Percentiles rank a stretch among this genome's conserved stretches.
Conservation (phyloP, 768 basidiomycete genomes). For the Termitomyces sp. region DNA sequence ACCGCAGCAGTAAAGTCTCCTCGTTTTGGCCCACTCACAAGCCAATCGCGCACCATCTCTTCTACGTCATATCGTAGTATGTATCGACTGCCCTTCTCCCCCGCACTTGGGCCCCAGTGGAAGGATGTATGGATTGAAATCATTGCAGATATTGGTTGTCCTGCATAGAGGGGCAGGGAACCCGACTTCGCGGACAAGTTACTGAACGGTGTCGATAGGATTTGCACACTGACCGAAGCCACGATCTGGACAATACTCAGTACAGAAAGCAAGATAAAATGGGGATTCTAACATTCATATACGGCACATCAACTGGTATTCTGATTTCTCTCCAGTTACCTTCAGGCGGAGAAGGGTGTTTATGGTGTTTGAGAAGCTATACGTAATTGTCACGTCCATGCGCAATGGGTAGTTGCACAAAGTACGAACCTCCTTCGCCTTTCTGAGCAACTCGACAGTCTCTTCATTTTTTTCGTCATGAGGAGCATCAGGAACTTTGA, state of each 20-base stretch:
- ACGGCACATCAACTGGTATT: slow-evolving; percentile 84
- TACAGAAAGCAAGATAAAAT: background rate
- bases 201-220: slow-evolving; percentile 42
- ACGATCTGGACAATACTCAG: slow-evolving; percentile 45
- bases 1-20: slow-evolving; percentile 79
- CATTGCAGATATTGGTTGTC: slow-evolving; percentile 73
- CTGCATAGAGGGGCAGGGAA: slow-evolving; percentile 62
- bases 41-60: slow-evolving; percentile 80
- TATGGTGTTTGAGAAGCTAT: slow-evolving; percentile 39
- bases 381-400: background rate
- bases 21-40: slow-evolving; percentile 83
- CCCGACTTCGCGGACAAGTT: slow-evolving; percentile 19
- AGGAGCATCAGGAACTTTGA: slow-evolving; percentile 45
- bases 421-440: slow-evolving; percentile 26
- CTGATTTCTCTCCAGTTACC: slow-evolving; percentile 68
- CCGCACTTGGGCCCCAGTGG: slow-evolving; percentile 60
- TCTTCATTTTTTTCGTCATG: slow-evolving; percentile 23
- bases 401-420: background rate
- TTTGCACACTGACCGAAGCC: slow-evolving; percentile 49
- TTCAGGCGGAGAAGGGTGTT: slow-evolving; percentile 30
- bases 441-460: slow-evolving; percentile 21
- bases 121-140: slow-evolving; percentile 69
- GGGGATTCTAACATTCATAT: slow-evolving; percentile 67
- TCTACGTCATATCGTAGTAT: slow-evolving; percentile 76
- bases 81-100: slow-evolving; percentile 37